Evolutionary conservation across 257 asterid genomes (phyloP).

Genomic region (Prunella vulgaris): DNA sequence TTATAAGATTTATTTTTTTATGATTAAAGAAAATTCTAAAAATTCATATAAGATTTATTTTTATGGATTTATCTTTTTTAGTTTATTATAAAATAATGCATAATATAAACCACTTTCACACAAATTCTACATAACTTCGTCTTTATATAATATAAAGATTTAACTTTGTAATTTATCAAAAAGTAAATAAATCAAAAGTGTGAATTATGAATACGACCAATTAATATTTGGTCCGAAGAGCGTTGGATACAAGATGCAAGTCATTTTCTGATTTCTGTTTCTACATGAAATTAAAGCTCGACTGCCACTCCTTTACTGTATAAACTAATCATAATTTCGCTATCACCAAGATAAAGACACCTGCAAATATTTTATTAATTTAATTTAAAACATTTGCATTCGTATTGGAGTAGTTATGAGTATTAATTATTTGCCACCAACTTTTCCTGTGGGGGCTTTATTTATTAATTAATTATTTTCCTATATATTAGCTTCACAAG

Average conservation of each 20-base stretch:
- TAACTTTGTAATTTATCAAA: no score
- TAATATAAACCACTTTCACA: no score
- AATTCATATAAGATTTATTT: no score
- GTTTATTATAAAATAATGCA: no score
- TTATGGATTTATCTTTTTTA: no score
- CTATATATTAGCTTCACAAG: neutral
- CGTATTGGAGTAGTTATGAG: neutral
- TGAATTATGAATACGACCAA: neutral
- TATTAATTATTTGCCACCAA: conserved; percentile 11
- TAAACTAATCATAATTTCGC: conserved; percentile 4
- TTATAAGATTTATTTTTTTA: no score
- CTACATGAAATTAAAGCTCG: neutral
- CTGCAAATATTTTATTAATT: neutral
- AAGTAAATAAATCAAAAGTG: no score
- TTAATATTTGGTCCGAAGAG: neutral
- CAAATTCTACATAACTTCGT: no score
- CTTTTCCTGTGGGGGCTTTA: conserved; percentile 1
- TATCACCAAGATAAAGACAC: neutral
- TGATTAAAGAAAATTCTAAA: no score
- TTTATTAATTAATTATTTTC: neutral
- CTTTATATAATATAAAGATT: no score
- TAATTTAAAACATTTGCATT: no score
- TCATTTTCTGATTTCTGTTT: conserved; percentile 6
- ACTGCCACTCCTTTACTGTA: conserved; percentile 1
- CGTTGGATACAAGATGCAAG: neutral